Conservation (phyloP, 1,284 basidiomycete species). For the Microbotryum scabiosae region DNA sequence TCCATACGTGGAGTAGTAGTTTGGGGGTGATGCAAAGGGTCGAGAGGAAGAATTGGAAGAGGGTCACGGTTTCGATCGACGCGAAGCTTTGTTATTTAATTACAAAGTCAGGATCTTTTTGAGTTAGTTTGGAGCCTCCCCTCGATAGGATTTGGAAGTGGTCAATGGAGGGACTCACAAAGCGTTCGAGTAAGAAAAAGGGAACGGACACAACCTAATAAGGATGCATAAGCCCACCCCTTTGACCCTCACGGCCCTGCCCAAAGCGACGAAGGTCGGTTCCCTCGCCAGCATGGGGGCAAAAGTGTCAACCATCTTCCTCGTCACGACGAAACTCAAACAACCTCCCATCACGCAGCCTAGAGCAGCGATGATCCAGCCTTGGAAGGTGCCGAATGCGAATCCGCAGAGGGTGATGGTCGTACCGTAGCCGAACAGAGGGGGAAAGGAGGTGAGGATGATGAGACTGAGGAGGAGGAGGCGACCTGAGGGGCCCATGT, state of each 20-base stretch:
- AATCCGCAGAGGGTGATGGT: conserved; percentile 60
- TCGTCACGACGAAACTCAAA: conserved; percentile 49
- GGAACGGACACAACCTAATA: conserved; percentile 63
- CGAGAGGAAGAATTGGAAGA: conserved; percentile 66
- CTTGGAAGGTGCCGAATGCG: conserved; percentile 67
- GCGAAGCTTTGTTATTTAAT: conserved; percentile 3
- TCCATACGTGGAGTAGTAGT: conserved; percentile 61
- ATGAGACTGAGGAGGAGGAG: conserved; percentile 39
- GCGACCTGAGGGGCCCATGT: conserved; percentile 53
- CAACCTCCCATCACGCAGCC: conserved; percentile 60
- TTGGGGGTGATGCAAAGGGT: conserved; percentile 56
- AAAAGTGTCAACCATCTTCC: conserved; percentile 11
- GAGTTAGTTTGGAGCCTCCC: not conserved
- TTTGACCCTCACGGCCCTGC: conserved; percentile 54
- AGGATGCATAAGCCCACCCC: conserved; percentile 65
- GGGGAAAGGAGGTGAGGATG: conserved; percentile 65
- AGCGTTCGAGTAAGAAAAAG: conserved; percentile 60
- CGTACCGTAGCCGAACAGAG: conserved; percentile 64
- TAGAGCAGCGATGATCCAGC: conserved; percentile 52
- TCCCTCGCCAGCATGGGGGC: conserved; percentile 21
- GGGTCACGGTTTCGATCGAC: conserved; percentile 61
- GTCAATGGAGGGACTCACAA: conserved; percentile 36
- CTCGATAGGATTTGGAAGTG: too few species aligned
- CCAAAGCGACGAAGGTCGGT: conserved; percentile 24
- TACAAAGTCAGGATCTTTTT: not conserved